Evolutionary conservation across 2,329 filamentous ascomycete species (phyloP), one percentile per base, ranked within the genome.

Genomic region (Diaporthe sp.): DNA sequence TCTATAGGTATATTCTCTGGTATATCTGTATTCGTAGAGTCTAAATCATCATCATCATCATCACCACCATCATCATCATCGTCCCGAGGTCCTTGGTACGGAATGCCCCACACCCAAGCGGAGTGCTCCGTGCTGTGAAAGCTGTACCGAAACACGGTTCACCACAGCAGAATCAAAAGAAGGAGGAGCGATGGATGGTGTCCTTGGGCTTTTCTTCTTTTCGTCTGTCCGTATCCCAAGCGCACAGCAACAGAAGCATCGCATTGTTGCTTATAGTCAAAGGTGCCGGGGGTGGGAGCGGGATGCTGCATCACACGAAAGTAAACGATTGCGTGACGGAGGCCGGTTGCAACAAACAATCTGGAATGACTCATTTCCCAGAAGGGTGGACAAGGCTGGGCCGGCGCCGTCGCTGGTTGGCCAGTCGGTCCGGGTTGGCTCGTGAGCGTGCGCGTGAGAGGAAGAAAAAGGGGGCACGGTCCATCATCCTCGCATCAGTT

Each of bases 331-430:
- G 74, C 71, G 62, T 74, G 72, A 74, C 73, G 53, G 37, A 55
- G 53, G 58, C 72, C 53, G 62, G 68, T 65, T 57, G 51, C 58
- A 70, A 69, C 37, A 75, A 37, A 53, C 39, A 55, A 74, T 42
- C 65, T 62, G 69, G 55, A 53, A 75, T 77, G 75, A 77, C 61
- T 77, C 75, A 77, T 77, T 75, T 74, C 31, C 67, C 70, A 59
- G 19, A 42, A 15, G 61, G 75, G 46, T 59, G 75, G 67, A 62
- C 75, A 72, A 75, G 75, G 72, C 75, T 76, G 75, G 75, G 59
- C 44, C 44, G 61, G 59, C 49, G 71, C 58, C 53, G 49, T 42
- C 49, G 51, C 61, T 73, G 71, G 59, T 65, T 46, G 65, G 65
- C 49, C 49, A 69, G 57, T 49, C 37, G 49, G 71, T 61, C 71